Evolutionary conservation across 2,329 filamentous ascomycete genomes (phyloP).

Genomic region (Paramyrothecium roridum): DNA sequence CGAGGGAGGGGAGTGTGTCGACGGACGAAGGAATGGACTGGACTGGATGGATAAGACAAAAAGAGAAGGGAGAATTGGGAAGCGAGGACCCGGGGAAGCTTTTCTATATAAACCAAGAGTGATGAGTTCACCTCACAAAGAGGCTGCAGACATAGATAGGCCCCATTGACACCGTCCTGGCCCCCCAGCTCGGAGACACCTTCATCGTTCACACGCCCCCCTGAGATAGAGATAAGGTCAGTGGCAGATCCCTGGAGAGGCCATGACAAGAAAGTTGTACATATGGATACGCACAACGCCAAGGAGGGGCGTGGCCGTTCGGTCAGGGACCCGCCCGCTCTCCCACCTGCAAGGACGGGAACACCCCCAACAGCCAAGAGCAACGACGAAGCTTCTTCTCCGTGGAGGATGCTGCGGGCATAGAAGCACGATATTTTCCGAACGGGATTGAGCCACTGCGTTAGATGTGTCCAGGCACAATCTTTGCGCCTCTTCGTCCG

Average conservation of each 20-base stretch:
- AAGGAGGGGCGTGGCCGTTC: not conserved
- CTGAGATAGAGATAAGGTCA: not conserved
- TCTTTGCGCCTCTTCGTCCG: too few species aligned
- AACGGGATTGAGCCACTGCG: too few species aligned
- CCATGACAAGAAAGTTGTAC: not conserved
- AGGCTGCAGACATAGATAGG: not conserved
- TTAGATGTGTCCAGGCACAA: too few species aligned
- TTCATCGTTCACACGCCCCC: not conserved
- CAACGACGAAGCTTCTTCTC: not conserved
- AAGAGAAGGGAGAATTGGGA: not conserved
- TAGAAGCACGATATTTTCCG: too few species aligned
- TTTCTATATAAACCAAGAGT: not conserved
- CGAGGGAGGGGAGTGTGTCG: not conserved
- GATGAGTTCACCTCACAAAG: not conserved
- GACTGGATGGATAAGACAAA: not conserved
- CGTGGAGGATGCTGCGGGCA: not conserved
- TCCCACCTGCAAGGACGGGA: not conserved
- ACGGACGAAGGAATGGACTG: not conserved
- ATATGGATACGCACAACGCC: not conserved
- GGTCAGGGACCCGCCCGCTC: not conserved
- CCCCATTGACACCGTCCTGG: not conserved
- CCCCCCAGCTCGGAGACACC: not conserved
- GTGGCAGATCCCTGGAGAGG: not conserved
- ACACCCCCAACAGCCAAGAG: not conserved
- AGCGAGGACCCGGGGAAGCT: not conserved